Conservation (phyloP, 768 basidiomycete species). For the Kwoniella newhampshirensis region DNA sequence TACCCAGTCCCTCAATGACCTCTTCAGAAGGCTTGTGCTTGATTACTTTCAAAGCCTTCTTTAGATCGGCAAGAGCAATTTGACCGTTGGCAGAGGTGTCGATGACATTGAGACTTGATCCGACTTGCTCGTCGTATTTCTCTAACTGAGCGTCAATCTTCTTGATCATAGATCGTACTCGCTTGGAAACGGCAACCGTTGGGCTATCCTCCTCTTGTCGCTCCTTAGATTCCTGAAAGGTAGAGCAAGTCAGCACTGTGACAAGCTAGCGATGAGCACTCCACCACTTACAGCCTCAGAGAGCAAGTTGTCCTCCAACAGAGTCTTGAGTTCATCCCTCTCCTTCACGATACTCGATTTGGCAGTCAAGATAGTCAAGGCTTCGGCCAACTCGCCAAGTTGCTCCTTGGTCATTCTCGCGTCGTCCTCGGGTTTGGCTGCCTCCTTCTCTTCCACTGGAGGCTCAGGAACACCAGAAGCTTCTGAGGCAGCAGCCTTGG, state of each 20-base stretch:
- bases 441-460: slow-evolving; percentile 16
- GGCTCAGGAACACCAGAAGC: slow-evolving; percentile 16
- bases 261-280: not conserved
- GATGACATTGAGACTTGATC: slow-evolving; percentile 54
- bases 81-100: slow-evolving; percentile 61
- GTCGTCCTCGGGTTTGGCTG: slow-evolving; percentile 54
- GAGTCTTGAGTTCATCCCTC: slow-evolving; percentile 78
- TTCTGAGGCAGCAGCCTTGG: slow-evolving; percentile 28
- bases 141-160: slow-evolving; percentile 91
- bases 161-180: slow-evolving; percentile 90
- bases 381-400: slow-evolving; percentile 87
- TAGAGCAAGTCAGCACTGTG: not conserved
- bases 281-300: slow-evolving; percentile 69
- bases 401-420: slow-evolving; percentile 98
- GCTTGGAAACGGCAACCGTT: slow-evolving; percentile 83
- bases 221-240: slow-evolving; percentile 52
- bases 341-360: slow-evolving; percentile 95
- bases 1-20: slow-evolving; percentile 77
- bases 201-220: slow-evolving; percentile 51
- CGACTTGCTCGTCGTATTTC: slow-evolving; percentile 77
- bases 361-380: slow-evolving; percentile 83
- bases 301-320: slow-evolving; percentile 93
- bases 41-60: slow-evolving; percentile 88
- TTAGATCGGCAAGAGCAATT: slow-evolving; percentile 82
- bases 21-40: slow-evolving; percentile 89